Evolutionary conservation across 306 rosid species (phyloP).

Genomic region (Prunus salicina): DNA sequence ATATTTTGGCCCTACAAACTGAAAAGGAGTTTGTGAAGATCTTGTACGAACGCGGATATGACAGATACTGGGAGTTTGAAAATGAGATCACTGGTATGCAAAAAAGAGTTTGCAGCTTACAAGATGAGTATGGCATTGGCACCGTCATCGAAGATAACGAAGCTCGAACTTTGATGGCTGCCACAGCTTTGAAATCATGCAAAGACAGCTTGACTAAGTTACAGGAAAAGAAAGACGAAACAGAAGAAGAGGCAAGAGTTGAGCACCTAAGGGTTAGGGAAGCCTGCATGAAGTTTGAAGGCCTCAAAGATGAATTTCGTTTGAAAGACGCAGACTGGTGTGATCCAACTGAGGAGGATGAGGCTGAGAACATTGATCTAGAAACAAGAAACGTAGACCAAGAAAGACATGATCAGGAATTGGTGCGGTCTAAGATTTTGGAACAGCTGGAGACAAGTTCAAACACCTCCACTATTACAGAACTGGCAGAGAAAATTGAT

Average conservation of each 20-base stretch:
- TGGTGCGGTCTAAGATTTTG: slow-evolving; percentile 25
- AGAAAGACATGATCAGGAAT: slow-evolving; percentile 24
- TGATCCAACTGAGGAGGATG: slow-evolving; percentile 13
- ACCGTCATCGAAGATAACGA: slow-evolving; percentile 62
- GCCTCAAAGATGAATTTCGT: slow-evolving; percentile 38
- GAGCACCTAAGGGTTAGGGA: slow-evolving; percentile 46
- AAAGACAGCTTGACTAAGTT: slow-evolving; percentile 54
- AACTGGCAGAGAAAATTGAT: slow-evolving; percentile 74
- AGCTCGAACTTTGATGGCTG: slow-evolving; percentile 75
- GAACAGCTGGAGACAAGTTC: slow-evolving; percentile 44
- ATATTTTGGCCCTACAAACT: slow-evolving; percentile 66
- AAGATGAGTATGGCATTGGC: slow-evolving; percentile 65
- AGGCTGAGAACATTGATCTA: slow-evolving; percentile 11
- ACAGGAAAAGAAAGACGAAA: slow-evolving; percentile 47
- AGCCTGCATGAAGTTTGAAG: slow-evolving; percentile 44
- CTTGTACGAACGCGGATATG: slow-evolving; percentile 61
- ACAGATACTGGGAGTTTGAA: slow-evolving; percentile 76
- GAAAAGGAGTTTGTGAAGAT: slow-evolving; percentile 90
- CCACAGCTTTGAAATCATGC: slow-evolving; percentile 79
- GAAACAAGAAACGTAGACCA: slow-evolving; percentile 30
- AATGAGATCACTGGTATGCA: slow-evolving; percentile 56
- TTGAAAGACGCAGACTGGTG: slow-evolving; percentile 14
- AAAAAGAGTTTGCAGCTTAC: slow-evolving; percentile 52
- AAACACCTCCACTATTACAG: slow-evolving; percentile 44
- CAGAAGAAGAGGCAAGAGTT: slow-evolving; percentile 54